These are phyloP conservation scores for Geranomyces michiganensis DNA, from an alignment of 192 early-diverging fungal species.

Conservation along the genomic window DNA sequence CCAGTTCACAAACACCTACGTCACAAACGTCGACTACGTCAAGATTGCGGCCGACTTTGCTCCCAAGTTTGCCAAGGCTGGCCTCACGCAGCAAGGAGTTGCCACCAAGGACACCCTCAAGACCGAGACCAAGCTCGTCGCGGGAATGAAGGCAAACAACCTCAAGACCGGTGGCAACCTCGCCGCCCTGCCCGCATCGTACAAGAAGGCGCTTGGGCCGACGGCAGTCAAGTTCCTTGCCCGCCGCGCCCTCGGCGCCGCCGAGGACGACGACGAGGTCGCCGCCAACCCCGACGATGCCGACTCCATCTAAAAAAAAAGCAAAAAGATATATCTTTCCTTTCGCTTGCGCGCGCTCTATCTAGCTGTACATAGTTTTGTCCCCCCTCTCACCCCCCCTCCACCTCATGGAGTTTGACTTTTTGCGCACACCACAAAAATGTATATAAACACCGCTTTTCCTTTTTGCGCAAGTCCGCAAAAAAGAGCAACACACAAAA, in stretches of 20 bases:
- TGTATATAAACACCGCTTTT: too few species aligned
- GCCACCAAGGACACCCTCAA: conserved; percentile 31
- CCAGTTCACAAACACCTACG: conserved; percentile 43
- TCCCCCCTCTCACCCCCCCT: too few species aligned
- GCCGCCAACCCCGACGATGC: conserved; percentile 29
- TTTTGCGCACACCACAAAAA: too few species aligned
- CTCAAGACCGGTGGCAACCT: conserved; percentile 21
- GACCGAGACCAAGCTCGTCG: conserved; percentile 11
- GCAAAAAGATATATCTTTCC: too few species aligned
- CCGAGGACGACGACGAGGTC: conserved; percentile 9
- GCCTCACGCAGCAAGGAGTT: conserved; percentile 32
- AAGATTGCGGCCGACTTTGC: conserved; percentile 14
- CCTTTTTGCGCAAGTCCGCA: too few species aligned
- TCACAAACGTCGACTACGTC: conserved; percentile 41
- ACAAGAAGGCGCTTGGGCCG: conserved; percentile 14
- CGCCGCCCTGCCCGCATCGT: conserved; percentile 2
- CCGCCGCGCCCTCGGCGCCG: conserved; percentile 15
- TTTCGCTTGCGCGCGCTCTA: too few species aligned
- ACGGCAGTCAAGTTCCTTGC: conserved; percentile 14
- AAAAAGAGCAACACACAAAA: too few species aligned
- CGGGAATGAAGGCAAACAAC: conserved; percentile 25
- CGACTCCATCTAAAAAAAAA: too few species aligned
- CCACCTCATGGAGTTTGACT: too few species aligned
- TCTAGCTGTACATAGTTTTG: too few species aligned
- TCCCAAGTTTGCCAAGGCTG: conserved; percentile 35